Percentiles rank a stretch among this genome's conserved stretches.
phyloP scores from a whole-genome alignment of 371 early-diverging fungal species.

The Fennellomyces sp. region DNA sequence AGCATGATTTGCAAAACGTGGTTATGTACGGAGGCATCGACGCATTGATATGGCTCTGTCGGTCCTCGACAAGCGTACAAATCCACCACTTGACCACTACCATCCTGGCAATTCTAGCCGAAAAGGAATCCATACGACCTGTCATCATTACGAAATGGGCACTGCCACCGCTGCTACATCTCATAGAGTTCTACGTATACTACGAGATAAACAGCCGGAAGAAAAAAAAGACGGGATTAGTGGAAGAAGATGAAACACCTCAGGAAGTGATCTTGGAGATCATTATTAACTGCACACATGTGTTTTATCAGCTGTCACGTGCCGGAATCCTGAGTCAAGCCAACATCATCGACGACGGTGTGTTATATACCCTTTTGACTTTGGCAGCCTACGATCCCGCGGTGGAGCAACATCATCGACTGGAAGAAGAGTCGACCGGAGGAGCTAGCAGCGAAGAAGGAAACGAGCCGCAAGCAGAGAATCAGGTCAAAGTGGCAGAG shows the following conservation, averaged over 20 bases:
- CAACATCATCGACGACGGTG: constrained; percentile 42
- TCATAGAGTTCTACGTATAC: constrained; percentile 33
- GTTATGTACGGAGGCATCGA: constrained; percentile 64
- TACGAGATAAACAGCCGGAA: constrained; percentile 8
- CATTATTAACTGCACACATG: constrained; percentile 45
- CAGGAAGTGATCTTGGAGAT: constrained; percentile 38
- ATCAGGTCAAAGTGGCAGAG: not conserved
- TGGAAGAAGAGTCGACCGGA: not conserved
- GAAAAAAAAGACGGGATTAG: constrained; percentile 5
- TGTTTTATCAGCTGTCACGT: constrained; percentile 43
- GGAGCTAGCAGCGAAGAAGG: not conserved
- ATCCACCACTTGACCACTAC: constrained; percentile 58
- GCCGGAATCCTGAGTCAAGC: constrained; percentile 47
- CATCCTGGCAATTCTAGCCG: constrained; percentile 50
- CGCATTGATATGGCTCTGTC: constrained; percentile 62
- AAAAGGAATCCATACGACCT: constrained; percentile 54
- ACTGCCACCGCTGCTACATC: constrained; percentile 39
- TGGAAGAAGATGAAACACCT: not conserved
- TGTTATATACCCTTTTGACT: constrained; percentile 30
- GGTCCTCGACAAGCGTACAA: constrained; percentile 41
- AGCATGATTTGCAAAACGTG: constrained; percentile 52
- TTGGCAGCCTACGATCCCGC: constrained; percentile 33
- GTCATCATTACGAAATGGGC: constrained; percentile 58
- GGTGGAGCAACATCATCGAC: constrained; percentile 2
- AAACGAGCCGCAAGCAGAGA: not conserved